A percentile compares a stretch with the other conserved stretches of the same genome.
Conservation (phyloP, 192 early-diverging fungal species). For the Phlyctochytrium planicorne region DNA sequence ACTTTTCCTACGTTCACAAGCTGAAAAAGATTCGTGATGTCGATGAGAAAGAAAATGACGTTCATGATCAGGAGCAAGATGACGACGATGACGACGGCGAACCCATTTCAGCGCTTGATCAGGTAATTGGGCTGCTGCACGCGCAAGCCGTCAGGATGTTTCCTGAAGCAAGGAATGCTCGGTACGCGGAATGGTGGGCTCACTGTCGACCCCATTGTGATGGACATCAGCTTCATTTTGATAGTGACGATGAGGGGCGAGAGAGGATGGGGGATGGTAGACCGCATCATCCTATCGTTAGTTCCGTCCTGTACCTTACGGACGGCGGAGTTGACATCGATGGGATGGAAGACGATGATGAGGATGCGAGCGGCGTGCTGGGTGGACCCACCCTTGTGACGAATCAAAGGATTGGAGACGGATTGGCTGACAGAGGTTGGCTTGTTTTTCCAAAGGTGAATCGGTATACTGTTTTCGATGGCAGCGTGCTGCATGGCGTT, state of each 20-base stretch:
- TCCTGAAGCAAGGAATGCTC: conserved; percentile 12
- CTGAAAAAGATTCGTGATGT: not conserved
- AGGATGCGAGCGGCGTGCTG: too few species aligned
- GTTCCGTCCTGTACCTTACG: conserved; percentile 25
- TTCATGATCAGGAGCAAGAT: conserved; percentile 5
- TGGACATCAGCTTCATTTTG: conserved; percentile 40
- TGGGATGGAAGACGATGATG: too few species aligned
- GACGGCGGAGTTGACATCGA: too few species aligned
- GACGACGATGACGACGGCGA: too few species aligned
- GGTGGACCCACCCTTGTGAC: conserved; percentile 37
- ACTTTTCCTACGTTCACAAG: conserved; percentile 33
- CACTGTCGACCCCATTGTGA: conserved; percentile 24
- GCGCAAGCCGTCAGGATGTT: conserved; percentile 9
- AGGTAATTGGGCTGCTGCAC: conserved; percentile 19
- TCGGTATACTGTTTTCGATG: conserved; percentile 32
- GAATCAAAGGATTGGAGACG: conserved; percentile 35
- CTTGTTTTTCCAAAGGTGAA: conserved; percentile 60
- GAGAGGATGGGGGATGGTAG: conserved; percentile 2
- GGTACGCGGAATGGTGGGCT: conserved; percentile 34
- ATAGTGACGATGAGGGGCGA: conserved; percentile 19
- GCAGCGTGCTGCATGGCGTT: conserved; percentile 35
- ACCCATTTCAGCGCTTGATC: conserved; percentile 23
- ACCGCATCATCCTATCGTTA: conserved; percentile 32
- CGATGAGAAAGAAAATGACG: not conserved
- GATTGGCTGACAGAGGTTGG: conserved; percentile 34